phyloP scores from a whole-genome alignment of 306 rosid species.

The Canavalia gladiata region DNA sequence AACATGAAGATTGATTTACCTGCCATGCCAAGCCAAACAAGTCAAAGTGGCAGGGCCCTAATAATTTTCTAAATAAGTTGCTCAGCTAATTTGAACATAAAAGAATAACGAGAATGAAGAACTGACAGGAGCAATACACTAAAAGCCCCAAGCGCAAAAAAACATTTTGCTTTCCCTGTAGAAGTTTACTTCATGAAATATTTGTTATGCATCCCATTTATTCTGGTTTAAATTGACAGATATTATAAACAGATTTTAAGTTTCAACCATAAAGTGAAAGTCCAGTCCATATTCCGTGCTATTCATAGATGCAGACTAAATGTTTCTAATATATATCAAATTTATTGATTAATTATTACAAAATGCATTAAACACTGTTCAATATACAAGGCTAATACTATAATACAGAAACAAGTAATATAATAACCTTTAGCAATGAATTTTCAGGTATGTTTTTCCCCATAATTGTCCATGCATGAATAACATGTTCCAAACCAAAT shows the following conservation, averaged over 20 bases:
- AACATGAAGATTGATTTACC: conserved; percentile 14
- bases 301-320: conserved; percentile 5
- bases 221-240: conserved; percentile 1
- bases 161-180: background rate
- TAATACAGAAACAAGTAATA: background rate
- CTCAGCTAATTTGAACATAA: background rate
- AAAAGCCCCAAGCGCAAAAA: background rate
- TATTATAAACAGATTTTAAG: background rate
- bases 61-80: conserved; percentile 2
- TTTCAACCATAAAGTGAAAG: background rate
- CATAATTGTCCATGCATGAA: conserved; percentile 1
- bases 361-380: background rate
- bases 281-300: conserved; percentile 7
- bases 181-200: background rate
- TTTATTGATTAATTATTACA: background rate
- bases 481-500: conserved; percentile 4
- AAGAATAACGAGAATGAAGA: background rate
- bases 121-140: conserved; percentile 1
- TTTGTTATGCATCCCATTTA: background rate
- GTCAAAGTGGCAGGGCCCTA: conserved; percentile 20
- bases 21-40: conserved; percentile 28
- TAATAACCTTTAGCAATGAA: background rate
- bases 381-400: conserved; percentile 20
- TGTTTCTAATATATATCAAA: conserved; percentile 21
- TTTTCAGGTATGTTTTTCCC: background rate